Evolutionary conservation across 2,329 filamentous ascomycete species (phyloP).

Genomic region (Myriosclerotinia duriaeana): DNA sequence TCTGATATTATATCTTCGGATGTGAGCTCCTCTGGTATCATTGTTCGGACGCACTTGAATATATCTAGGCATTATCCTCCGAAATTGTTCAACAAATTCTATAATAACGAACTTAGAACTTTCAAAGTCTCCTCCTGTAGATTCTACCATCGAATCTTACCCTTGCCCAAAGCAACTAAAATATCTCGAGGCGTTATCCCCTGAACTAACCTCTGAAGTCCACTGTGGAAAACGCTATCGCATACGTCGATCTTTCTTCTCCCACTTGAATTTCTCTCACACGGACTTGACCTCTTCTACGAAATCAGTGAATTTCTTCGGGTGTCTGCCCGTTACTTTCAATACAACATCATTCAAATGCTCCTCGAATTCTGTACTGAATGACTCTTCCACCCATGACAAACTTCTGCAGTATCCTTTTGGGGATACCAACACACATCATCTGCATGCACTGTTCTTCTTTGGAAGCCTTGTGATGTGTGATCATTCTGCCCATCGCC

Average conservation of each 20-base stretch:
- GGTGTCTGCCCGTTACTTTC: conserved; percentile 25
- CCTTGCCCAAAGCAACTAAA: background rate
- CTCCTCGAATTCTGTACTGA: conserved; percentile 25
- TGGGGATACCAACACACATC: no score
- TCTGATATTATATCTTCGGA: background rate
- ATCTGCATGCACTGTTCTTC: conserved; percentile 1
- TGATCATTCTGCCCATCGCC: conserved; percentile 27
- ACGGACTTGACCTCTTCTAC: conserved; percentile 23
- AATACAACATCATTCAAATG: conserved; percentile 26
- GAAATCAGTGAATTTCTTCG: conserved; percentile 27
- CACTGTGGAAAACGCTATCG: background rate
- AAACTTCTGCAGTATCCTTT: conserved; percentile 25
- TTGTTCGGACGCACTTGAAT: background rate
- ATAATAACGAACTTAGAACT: background rate
- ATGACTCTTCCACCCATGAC: conserved; percentile 22
- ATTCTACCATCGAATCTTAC: background rate
- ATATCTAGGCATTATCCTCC: background rate
- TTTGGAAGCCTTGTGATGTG: conserved; percentile 26
- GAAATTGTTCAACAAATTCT: background rate
- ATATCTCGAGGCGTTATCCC: background rate
- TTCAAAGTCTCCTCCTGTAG: no score
- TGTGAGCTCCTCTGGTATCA: background rate
- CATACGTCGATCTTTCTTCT: no score
- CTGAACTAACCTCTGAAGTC: background rate
- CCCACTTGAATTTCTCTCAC: conserved; percentile 14